Base-by-base conservation (phyloP, 2,329 filamentous ascomycete species). In the Colletotrichum sublineola region DNA sequence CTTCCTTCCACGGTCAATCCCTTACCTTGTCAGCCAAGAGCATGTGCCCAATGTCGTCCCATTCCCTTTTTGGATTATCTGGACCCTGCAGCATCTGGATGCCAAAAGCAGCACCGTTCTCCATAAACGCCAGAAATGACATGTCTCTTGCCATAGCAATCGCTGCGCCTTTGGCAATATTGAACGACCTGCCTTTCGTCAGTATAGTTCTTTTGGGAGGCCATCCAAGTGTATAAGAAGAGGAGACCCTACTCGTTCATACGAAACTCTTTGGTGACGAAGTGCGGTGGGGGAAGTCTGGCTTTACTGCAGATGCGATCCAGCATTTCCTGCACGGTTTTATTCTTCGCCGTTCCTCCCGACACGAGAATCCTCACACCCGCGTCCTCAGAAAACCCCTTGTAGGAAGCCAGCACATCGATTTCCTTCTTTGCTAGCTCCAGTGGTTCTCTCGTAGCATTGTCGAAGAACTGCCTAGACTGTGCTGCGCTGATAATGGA, bases 331-430 rank as follows among this genome's bases (percentile, higher is more conserved):
- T 40, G 58, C 4, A 68, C 50, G 7, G 38, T 64, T 6, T n/a
- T 24, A 20, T 68, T 68, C 40, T 58, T 63, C 14, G 36, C 58
- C 3, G 42, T 63, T n/a, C 66, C 66, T 8, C 58, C 66, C 4
- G 66, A 63, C 3, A 68, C 66, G 20, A 68, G 20, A 29, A 63
- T 58, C 31, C 14, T 18, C 3, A 36, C 31, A 5, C 48, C 50
- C 24, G 42, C 12, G 15, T 40, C 62, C 9, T 18, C 4, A 4
- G 11, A 36, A 11, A 9, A 33, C 2, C 53, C 18, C 31, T 1
- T 6, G 18, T 38, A 5, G 1, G 1, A 0, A 5, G 20, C 2
- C 31, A 67, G 36, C 4, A 44, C 14, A 2, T n/a, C 18, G 5
- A 67, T 67, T 15, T 36, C 20, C 2, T 1, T 8, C n/a, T 33